A percentile compares a stretch with the other conserved stretches of the same genome.
Evolutionary conservation across 2,329 filamentous ascomycete species (phyloP).

Genomic region (Sarocladium brachiariae): DNA sequence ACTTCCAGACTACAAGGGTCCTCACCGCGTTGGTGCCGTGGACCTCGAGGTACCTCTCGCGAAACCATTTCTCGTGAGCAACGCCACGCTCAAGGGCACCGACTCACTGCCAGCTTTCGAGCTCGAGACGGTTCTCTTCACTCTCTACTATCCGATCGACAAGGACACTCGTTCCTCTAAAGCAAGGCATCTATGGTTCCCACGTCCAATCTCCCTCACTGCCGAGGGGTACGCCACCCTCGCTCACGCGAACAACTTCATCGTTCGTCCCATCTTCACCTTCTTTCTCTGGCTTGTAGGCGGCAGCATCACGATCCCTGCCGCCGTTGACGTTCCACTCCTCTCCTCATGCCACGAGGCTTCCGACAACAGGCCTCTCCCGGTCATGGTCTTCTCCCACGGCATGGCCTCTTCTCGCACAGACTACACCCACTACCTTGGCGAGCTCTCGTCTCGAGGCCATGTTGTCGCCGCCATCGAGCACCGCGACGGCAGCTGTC

Average conservation of each 20-base stretch:
- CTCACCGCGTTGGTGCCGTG: conserved; percentile 37
- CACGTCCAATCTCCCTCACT: conserved; percentile 34
- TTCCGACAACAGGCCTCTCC: too few relatives aligned
- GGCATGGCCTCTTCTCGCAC: conserved; percentile 43
- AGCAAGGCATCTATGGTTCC: conserved; percentile 36
- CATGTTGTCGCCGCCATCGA: conserved; percentile 43
- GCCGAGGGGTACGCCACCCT: conserved; percentile 41
- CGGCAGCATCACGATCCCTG: conserved; percentile 39
- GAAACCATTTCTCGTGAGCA: conserved; percentile 22
- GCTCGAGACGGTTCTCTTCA: conserved; percentile 40
- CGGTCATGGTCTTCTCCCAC: conserved; percentile 45
- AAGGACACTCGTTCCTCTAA: conserved; percentile 19
- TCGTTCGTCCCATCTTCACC: conserved; percentile 36
- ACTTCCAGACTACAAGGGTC: conserved; percentile 37
- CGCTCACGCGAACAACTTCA: conserved; percentile 34
- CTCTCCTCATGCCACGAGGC: conserved; percentile 13
- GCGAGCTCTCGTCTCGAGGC: conserved; percentile 42
- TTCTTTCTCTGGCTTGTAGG: conserved; percentile 34
- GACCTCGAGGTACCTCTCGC: conserved; percentile 39
- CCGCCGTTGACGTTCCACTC: conserved; percentile 39
- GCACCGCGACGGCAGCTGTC: conserved; percentile 45
- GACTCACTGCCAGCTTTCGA: conserved; percentile 33
- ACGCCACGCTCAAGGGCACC: conserved; percentile 26
- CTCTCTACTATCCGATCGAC: conserved; percentile 40
- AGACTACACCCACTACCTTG: conserved; percentile 45